Evolutionary conservation across 257 asterid genomes (phyloP).

Genomic region (Solanum megistacrolobum): DNA sequence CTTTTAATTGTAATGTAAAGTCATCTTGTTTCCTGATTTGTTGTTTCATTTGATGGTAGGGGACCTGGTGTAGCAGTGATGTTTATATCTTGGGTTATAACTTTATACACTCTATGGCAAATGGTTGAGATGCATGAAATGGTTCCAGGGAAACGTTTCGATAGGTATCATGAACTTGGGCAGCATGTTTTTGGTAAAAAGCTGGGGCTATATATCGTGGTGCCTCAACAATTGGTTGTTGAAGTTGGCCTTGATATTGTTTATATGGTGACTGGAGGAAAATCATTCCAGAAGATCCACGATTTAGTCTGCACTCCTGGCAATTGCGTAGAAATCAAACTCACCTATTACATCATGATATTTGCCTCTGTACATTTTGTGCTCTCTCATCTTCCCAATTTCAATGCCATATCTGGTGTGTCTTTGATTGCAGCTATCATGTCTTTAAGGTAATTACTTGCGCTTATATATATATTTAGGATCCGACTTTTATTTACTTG

Average conservation of each 20-base stretch:
- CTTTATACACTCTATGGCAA: constrained; percentile 51
- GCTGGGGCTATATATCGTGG: constrained; percentile 34
- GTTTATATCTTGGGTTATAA: constrained; percentile 39
- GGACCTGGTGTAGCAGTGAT: constrained; percentile 40
- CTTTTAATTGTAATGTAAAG: too few relatives aligned
- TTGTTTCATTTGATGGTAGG: constrained; percentile 4
- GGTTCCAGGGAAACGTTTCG: constrained; percentile 51
- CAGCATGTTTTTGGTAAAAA: constrained; percentile 49
- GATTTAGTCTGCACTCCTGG: constrained; percentile 9
- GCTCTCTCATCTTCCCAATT: constrained; percentile 45
- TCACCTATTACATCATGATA: constrained; percentile 37
- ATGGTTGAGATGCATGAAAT: constrained; percentile 69
- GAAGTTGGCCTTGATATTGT: constrained; percentile 45
- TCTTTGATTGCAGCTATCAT: constrained; percentile 50
- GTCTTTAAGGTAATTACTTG: constrained; percentile 27
- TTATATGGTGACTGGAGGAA: constrained; percentile 51
- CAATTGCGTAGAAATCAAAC: constrained; percentile 18
- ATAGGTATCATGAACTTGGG: constrained; percentile 52
- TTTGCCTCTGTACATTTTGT: constrained; percentile 37
- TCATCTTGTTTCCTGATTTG: background rate
- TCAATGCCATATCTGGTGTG: constrained; percentile 37
- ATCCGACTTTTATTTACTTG: background rate
- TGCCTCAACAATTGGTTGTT: constrained; percentile 37
- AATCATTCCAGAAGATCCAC: constrained; percentile 37
- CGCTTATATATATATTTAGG: too few relatives aligned